Base-by-base conservation (phyloP, 805 yeast species). In the Monosporozyma siamensis region DNA sequence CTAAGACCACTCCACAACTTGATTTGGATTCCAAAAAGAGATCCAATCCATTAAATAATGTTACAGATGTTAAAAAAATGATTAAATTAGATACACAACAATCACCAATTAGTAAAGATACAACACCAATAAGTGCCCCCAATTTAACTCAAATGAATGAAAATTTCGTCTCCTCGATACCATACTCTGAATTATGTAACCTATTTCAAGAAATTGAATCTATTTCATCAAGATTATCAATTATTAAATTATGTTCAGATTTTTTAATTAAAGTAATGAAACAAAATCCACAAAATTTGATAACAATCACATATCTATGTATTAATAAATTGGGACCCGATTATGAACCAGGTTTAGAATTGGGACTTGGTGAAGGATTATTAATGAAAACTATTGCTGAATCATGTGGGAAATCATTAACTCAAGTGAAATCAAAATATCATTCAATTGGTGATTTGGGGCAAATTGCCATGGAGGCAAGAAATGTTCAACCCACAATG, bases 301-400 rank as follows among this genome's bases (percentile, higher is more conserved):
- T 85, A 6, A 77, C 75, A 43, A 78, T 86, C 1, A 82, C 89
- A 1, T 92, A 90, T 53, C 70, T 92, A 14, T 83, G 84, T 64
- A 88, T 90, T 58, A 90, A 90, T 59, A 69, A 90, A 47, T 66
- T 89, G 8, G 96, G 97, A 0, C 98, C 98, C 0, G 98, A 92
- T 59, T 92, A 92, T 57, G 95, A 87, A 57, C 60, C 62, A 4
- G 97, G 94, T 24, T 66, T 90, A 44, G 98, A 92, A 56, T 68
- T 92, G 21, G 98, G 98, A 0, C 70, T 92, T 2, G 98, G 98
- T 14, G 98, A 92, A 61, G 79, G 94, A 2, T 59, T 92, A 9
- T 66, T 92, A 22, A 78, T 89, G 54, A 92, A 89, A 55, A 92
- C 97, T 0, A 77, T 92, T 32, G 78, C 88, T 27, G 95, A 85